Base-by-base conservation (phyloP, 106 monocot genomes). In the Allium fistulosum region DNA sequence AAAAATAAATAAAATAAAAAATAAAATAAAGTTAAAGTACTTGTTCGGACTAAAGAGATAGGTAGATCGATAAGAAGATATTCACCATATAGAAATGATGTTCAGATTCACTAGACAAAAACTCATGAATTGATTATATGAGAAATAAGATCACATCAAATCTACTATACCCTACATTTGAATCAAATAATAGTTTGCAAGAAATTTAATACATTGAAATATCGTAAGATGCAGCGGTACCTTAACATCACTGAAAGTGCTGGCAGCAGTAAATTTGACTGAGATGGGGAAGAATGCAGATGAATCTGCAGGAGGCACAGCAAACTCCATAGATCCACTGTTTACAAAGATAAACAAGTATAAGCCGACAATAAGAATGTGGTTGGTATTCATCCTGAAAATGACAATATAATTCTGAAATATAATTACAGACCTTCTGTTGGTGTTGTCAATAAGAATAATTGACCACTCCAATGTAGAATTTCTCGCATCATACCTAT, bases 291-390 rank as follows among this genome's bases (percentile, higher is more conserved):
- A 99, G 79, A 99, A 99, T 46, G 77, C 69, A 51, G 92, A 90
- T 48, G 89, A 58, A 53, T 99, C 97, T 14, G 82, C 78, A 48
- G 97, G 79, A 70, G 97, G 97, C 37, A 99, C 84, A 57, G 87
- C 85, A 77, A 99, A 99, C 75, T 99, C 97, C 97, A 99, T 84
- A n/a, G 97, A 99, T 65, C 97, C 97, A 81, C 97, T 99, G 69
- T 67, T 9, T 77, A 70, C 9, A 52, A 74, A 28, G 52, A 67
- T 53, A 52, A 10, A 27, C 15, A 51, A 7, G 46, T 8, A 12
- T 17, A 46, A 51, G 15, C 10, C 22, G 17, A 55, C 7, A 72
- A 49, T 63, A 26, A 17, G 47, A 37, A 9, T 12, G 48, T 7
- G 26, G 4, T 51, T 55, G 7, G 53, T 8, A 55, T 55, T 15